Evolutionary conservation across 768 basidiomycete species (phyloP).

Genomic region (Cyathus striatus): DNA sequence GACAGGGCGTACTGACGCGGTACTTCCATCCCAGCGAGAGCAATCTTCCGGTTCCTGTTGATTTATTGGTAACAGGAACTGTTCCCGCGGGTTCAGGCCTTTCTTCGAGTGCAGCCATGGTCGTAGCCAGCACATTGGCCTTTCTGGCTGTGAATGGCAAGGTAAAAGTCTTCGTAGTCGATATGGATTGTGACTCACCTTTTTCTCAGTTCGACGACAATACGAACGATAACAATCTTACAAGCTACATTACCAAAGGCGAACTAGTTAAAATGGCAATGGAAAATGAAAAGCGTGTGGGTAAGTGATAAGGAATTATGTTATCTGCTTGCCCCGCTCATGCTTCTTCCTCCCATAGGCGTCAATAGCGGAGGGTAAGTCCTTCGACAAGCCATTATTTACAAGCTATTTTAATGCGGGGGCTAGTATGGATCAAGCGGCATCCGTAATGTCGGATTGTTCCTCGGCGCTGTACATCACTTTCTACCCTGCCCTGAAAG

Average conservation of each 20-base stretch:
- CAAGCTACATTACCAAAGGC: conserved; percentile 47
- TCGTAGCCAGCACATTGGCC: conserved; percentile 79
- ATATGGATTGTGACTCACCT: not conserved
- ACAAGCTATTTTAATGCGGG: conserved; percentile 1
- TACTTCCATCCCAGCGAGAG: too few species aligned
- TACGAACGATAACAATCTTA: not conserved
- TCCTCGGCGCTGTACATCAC: conserved; percentile 73
- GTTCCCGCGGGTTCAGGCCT: conserved; percentile 86
- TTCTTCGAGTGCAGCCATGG: conserved; percentile 87
- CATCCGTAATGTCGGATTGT: conserved; percentile 72
- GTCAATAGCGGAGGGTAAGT: conserved; percentile 77
- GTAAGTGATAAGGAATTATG: too few species aligned
- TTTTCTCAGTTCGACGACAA: conserved; percentile 12
- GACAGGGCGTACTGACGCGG: conserved; percentile 66
- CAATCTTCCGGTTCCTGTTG: conserved; percentile 50
- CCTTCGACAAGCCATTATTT: not conserved
- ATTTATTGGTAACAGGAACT: conserved; percentile 73
- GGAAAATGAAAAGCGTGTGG: conserved; percentile 81
- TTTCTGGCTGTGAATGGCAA: conserved; percentile 78
- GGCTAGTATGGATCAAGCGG: conserved; percentile 84
- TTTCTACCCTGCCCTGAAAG: conserved; percentile 72
- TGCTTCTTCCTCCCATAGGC: too few species aligned
- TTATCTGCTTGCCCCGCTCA: not conserved
- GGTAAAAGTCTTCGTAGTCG: conserved; percentile 17
- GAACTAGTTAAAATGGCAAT: conserved; percentile 76